These are phyloP conservation scores for Paragyromitra xinjiangensis DNA, from an alignment of 495 filamentous ascomycete species.

Conservation along the genomic window DNA sequence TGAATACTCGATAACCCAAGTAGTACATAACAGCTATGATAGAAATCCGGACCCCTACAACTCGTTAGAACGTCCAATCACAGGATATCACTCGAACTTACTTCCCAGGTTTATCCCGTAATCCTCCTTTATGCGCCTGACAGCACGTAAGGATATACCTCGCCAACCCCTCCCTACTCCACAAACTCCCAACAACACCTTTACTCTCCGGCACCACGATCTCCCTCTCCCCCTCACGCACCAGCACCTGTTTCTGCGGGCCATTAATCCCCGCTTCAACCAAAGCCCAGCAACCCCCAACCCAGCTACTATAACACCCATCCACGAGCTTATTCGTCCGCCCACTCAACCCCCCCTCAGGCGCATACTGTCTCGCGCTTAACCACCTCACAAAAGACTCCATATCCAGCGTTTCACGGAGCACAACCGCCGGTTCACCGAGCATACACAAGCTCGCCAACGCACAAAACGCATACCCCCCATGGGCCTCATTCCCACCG, in stretches of 20 bases:
- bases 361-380: constrained; percentile 84
- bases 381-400: constrained; percentile 83
- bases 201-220: constrained; percentile 23
- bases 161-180: constrained; percentile 82
- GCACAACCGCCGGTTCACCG: constrained; percentile 74
- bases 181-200: constrained; percentile 65
- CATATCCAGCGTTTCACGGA: constrained; percentile 79
- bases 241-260: constrained; percentile 20
- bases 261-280: constrained; percentile 75
- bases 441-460: constrained; percentile 85
- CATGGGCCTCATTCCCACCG: constrained; percentile 83
- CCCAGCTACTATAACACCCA: constrained; percentile 97
- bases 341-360: constrained; percentile 90
- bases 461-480: constrained; percentile 95
- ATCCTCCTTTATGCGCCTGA: constrained; percentile 78
- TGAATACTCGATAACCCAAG: constrained; percentile 84
- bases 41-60: constrained; percentile 77
- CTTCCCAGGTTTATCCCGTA: constrained; percentile 94
- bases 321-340: constrained; percentile 98
- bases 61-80: neutral
- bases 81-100: constrained; percentile 62
- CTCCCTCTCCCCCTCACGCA: constrained; percentile 50
- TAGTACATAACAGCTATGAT: constrained; percentile 91
- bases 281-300: constrained; percentile 91
- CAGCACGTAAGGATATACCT: constrained; percentile 90